Evolutionary conservation across 108 stramenopile genomes (phyloP).

Genomic region (Skeletonema tropicum): DNA sequence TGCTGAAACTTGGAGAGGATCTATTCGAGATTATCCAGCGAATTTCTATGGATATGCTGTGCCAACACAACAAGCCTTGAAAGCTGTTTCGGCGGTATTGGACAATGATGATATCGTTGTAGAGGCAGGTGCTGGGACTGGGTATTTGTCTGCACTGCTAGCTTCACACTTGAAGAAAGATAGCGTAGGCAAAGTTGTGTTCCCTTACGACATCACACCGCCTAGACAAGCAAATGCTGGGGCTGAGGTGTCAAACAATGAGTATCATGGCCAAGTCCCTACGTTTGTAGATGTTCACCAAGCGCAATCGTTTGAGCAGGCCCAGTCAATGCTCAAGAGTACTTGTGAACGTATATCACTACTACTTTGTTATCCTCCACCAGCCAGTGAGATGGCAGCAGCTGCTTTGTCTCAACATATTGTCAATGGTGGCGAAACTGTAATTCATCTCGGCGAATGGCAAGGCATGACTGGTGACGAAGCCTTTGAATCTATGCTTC

Average conservation of each 20-base stretch:
- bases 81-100: constrained; percentile 14
- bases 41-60: constrained; percentile 48
- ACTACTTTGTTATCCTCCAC: constrained; percentile 48
- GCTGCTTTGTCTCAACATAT: constrained; percentile 20
- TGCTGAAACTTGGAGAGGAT: constrained; percentile 35
- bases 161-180: neutral
- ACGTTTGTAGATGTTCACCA: constrained; percentile 27
- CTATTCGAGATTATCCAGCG: constrained; percentile 48
- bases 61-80: constrained; percentile 23
- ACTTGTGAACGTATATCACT: constrained; percentile 13
- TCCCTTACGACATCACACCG: constrained; percentile 41
- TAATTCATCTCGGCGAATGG: constrained; percentile 50
- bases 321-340: constrained; percentile 5
- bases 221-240: constrained; percentile 15
- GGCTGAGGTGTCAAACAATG: constrained; percentile 10
- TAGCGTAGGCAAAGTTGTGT: neutral
- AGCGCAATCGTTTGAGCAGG: constrained; percentile 19
- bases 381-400: constrained; percentile 39
- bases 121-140: constrained; percentile 52
- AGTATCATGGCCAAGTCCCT: constrained; percentile 42
- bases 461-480: constrained; percentile 43
- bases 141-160: constrained; percentile 44
- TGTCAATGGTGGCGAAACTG: constrained; percentile 20
- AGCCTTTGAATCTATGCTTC: constrained; percentile 26
- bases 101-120: neutral